Evolutionary conservation across 2,329 filamentous ascomycete species (phyloP), one percentile per base, ranked within the genome.

Genomic region (Colletotrichum phormii): DNA sequence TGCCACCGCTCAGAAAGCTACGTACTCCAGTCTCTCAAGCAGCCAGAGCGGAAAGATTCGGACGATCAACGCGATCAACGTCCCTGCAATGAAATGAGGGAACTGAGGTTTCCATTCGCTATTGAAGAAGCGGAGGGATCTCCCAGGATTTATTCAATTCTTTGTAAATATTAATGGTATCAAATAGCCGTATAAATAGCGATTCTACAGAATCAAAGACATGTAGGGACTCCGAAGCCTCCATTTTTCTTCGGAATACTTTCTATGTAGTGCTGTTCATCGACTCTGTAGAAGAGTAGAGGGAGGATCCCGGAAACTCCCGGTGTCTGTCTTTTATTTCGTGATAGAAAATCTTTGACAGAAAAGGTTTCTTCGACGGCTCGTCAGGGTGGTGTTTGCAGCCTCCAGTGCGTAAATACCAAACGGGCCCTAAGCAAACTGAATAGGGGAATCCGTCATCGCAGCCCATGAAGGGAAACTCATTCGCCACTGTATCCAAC

Each of bases 341-440:
- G 13, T 13, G 8, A 49, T 1, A 18, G 9, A 13, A 49, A 22
- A 11, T 3, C 1, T 5, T 12, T 5, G 12, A 31, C 4, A 9
- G 8, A 9, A n/a, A n/a, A 49, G 18, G 15, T 9, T 11, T n/a
- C 5, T 13, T 13, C 9, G 42, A 24, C 11, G 58, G 26, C 42
- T 68, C 49, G 59, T 37, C 24, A 37, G 53, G 54, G 26, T 24
- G 61, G 53, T 57, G 69, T 72, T 72, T 69, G 64, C 51, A 29
- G 53, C 64, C 62, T 35, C 24, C 37, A 18, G 7, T 18, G 35
- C 5, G 12, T n/a, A 24, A 37, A 58, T 15, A 24, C 51, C 69
- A 72, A 72, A 72, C 64, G 54, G 51, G 29, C 9, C 29, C 5
- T 31, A 26, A 15, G 35, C 24, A 26, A 53, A 26, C 33, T 11